A percentile compares a stretch with the other conserved stretches of the same genome.
Evolutionary conservation across 108 stramenopile genomes (phyloP).

Genomic region (Stephanodiscus triporus): DNA sequence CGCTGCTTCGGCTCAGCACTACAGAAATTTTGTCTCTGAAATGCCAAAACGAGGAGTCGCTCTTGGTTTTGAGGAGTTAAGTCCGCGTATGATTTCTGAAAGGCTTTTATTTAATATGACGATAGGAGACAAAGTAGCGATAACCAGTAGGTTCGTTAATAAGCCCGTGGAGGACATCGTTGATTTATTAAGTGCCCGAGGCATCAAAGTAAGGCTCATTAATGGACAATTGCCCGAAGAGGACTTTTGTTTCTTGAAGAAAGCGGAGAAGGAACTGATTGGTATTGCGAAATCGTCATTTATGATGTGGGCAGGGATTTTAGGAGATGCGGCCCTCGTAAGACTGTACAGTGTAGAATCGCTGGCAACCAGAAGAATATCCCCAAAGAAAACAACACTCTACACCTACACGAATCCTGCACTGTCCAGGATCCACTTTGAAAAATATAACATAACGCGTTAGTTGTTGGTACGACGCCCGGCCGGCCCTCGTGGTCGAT

Average conservation of each 20-base stretch:
- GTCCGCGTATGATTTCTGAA: conserved; percentile 37
- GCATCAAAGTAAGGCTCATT: conserved; percentile 50
- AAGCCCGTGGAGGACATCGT: conserved; percentile 29
- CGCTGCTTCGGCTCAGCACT: conserved; percentile 26
- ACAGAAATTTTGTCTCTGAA: conserved; percentile 61
- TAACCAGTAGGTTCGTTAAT: conserved; percentile 26
- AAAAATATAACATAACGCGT: neutral
- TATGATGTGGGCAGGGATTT: conserved; percentile 48
- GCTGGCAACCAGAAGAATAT: conserved; percentile 14
- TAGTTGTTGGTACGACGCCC: no score
- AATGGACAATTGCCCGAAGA: conserved; percentile 39
- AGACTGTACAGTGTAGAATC: conserved; percentile 43
- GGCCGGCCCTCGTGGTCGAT: no score
- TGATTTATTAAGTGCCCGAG: conserved; percentile 40
- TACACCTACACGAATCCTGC: neutral
- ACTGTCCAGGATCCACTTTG: neutral
- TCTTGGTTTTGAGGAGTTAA: conserved; percentile 63
- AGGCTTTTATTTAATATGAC: conserved; percentile 50
- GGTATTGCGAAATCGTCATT: conserved; percentile 57
- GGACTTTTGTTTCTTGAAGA: conserved; percentile 72
- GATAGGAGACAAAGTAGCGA: conserved; percentile 55
- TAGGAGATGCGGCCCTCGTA: conserved; percentile 49
- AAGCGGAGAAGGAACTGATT: conserved; percentile 52
- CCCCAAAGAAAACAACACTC: neutral
- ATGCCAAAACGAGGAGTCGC: conserved; percentile 44